Evolutionary conservation across 352 stramenopile genomes (phyloP).

Genomic region (Globisporangium radiosum): DNA sequence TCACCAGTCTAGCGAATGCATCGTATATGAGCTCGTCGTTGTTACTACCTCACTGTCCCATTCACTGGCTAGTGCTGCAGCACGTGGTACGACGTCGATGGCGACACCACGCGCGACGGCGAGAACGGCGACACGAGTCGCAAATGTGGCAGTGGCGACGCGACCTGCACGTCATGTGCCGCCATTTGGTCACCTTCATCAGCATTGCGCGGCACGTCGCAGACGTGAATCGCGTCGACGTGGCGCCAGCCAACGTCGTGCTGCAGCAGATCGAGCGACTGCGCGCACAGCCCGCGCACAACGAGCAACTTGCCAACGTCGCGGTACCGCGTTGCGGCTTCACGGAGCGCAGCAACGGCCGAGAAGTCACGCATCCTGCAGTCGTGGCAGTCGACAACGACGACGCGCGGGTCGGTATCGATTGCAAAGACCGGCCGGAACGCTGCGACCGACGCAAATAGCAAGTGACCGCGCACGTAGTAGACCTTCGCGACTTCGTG

Average conservation of each 20-base stretch:
- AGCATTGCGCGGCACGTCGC: background rate
- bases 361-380: conserved; percentile 83
- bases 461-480: conserved; percentile 58
- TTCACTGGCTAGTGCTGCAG: conserved; percentile 7
- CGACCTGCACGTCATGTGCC: background rate
- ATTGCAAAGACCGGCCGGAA: conserved; percentile 81
- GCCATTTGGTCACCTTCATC: conserved; percentile 16
- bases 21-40: too few species aligned
- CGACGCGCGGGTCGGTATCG: conserved; percentile 44
- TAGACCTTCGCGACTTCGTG: conserved; percentile 58
- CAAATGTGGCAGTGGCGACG: conserved; percentile 12
- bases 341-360: conserved; percentile 70
- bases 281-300: conserved; percentile 45
- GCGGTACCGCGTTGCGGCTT: conserved; percentile 61
- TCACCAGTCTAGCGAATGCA: too few species aligned
- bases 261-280: conserved; percentile 49
- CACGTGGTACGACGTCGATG: conserved; percentile 13
- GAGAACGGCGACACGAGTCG: conserved; percentile 17
- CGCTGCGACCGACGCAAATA: conserved; percentile 71
- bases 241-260: conserved; percentile 52
- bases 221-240: conserved; percentile 29
- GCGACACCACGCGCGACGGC: conserved; percentile 2
- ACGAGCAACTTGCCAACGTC: conserved; percentile 71
- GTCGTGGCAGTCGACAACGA: conserved; percentile 73
- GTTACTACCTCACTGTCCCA: too few species aligned